Base-by-base conservation (phyloP, 768 basidiomycete species). In the Sporobolomyces phaffii region DNA sequence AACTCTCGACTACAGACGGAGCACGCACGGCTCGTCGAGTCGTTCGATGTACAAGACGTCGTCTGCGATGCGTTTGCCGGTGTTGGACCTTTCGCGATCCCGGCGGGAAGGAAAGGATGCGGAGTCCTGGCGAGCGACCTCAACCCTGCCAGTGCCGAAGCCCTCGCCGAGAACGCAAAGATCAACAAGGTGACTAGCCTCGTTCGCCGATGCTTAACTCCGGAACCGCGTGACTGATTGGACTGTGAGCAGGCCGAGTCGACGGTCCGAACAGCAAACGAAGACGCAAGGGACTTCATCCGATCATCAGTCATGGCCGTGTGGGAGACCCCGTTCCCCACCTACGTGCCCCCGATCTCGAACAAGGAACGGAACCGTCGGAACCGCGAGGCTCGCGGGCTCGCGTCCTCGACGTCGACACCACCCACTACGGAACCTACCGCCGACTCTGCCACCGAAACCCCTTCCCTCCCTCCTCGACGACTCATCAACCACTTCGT, bases 51-150 rank as follows among this genome's bases (percentile, higher is more conserved):
- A 3, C 82, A 85, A 29, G 90, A 91, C 58, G 84, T 98, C 24
- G 78, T 98, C 28, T 92, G 86, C 5, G 96, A 99, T 76, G 91
- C 90, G 34, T 93, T 98, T 77, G 96, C 96, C 1, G 96, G 96
- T 18, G 93, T 99, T 3, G 96, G 96, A 2, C 96, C 96, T 0
- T 99, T 99, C 76, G 88, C 90, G 11, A 78, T 98, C 10, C 96
- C 96, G 5, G 89, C 94, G 3, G 94, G 87, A 1, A 92, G 86
- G 79, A 91, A 89, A 73, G 90, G 92, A 85, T 84, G 75, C 56
- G 75, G 56, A 6, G 89, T 98, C 0, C 79, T 93, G 41, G 93
- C 89, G 17, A 98, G 97, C 71, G 96, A 99, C 77, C 78, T 98
- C 64, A 99, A 99, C 78, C 94, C 94, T 3, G 83, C 85, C 56